Evolutionary conservation across 1,284 basidiomycete species (phyloP).

Genomic region (Heterobasidion annosum): DNA sequence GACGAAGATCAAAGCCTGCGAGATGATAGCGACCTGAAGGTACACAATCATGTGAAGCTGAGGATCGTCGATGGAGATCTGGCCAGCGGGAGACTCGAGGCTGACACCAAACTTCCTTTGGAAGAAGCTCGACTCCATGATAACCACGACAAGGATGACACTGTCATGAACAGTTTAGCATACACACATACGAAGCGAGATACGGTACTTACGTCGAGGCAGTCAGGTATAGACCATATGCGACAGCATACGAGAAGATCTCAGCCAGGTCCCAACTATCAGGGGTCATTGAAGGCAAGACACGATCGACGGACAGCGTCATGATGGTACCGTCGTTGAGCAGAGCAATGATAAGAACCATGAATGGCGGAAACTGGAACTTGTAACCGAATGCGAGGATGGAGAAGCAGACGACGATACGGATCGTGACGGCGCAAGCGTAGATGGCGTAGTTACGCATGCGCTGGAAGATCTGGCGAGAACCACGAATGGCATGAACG

Average conservation of each 20-base stretch:
- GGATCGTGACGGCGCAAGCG: conserved; percentile 90
- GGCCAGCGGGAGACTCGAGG: conserved; percentile 31
- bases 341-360: conserved; percentile 96
- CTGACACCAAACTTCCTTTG: conserved; percentile 76
- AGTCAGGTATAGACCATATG: conserved; percentile 91
- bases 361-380: conserved; percentile 99
- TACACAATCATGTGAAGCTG: conserved; percentile 78
- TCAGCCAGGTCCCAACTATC: conserved; percentile 96
- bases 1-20: conserved; percentile 95
- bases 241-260: conserved; percentile 93
- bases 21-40: conserved; percentile 95
- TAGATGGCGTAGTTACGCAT: conserved; percentile 96
- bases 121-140: conserved; percentile 88
- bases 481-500: conserved; percentile 92
- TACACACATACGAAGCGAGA: background rate
- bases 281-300: conserved; percentile 84
- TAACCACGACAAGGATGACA: conserved; percentile 75
- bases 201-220: conserved; percentile 67
- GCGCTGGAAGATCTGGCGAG: conserved; percentile 95
- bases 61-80: conserved; percentile 58
- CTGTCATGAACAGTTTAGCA: conserved; percentile 27
- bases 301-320: conserved; percentile 96
- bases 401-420: conserved; percentile 97
- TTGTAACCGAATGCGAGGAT: conserved; percentile 93
- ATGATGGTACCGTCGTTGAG: conserved; percentile 99